Conservation (phyloP, 805 yeast species). For the Nakazawaea ishiwadae region DNA sequence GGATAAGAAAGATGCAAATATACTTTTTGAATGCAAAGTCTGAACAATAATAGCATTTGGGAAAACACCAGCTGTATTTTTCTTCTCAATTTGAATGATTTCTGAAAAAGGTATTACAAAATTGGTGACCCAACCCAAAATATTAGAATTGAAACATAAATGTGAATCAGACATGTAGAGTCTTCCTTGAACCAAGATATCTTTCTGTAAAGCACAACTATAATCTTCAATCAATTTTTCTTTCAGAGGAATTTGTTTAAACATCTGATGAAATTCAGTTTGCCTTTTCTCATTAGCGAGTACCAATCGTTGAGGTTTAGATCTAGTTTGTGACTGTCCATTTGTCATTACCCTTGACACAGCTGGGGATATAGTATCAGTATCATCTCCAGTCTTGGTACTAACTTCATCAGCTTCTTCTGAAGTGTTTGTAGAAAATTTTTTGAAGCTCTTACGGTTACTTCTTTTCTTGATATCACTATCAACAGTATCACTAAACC, state of each 20-base stretch:
- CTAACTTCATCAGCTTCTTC: slow-evolving; percentile 14
- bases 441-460: slow-evolving; percentile 4
- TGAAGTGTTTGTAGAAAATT: not conserved
- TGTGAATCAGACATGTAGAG: slow-evolving; percentile 52
- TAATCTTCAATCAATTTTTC: slow-evolving; percentile 59
- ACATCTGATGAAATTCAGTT: slow-evolving; percentile 54
- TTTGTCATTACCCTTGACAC: slow-evolving; percentile 11
- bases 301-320: slow-evolving; percentile 17
- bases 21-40: slow-evolving; percentile 57
- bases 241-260: slow-evolving; percentile 42
- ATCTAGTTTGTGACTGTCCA: slow-evolving; percentile 13
- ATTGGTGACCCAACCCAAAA: slow-evolving; percentile 63
- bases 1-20: slow-evolving; percentile 60
- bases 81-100: slow-evolving; percentile 59
- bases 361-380: slow-evolving; percentile 6
- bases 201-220: slow-evolving; percentile 62
- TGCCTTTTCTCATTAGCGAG: slow-evolving; percentile 48
- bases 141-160: slow-evolving; percentile 61
- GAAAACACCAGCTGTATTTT: slow-evolving; percentile 59
- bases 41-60: slow-evolving; percentile 65
- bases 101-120: slow-evolving; percentile 54
- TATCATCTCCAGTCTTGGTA: slow-evolving; percentile 11
- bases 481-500: slow-evolving; percentile 5
- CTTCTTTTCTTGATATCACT: not conserved
- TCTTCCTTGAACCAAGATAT: slow-evolving; percentile 64